Evolutionary conservation across 495 filamentous ascomycete genomes (phyloP), one percentile per base, ranked within the genome.

Genomic region (Talaromyces wortmannii): DNA sequence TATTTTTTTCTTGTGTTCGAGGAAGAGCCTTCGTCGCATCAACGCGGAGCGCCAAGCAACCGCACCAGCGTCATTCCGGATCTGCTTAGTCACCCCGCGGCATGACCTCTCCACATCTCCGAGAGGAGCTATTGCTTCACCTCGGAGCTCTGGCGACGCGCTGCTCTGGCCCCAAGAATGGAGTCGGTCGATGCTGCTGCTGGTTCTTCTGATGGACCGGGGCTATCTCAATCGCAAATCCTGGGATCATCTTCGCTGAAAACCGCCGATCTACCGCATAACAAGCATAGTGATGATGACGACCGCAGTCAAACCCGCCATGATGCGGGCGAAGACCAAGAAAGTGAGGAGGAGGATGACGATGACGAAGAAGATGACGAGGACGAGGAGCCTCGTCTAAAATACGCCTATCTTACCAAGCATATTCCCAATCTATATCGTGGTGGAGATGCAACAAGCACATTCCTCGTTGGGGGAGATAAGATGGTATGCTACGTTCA

Each of bases 401-500:
- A 98, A 72, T 96, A 96, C 69, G 85, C 85, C 30, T 83, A 88
- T 53, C 69, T 97, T 55, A 97, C 94, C 12, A 85, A 83, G 49
- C 84, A 86, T 57, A 69, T 97, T 55, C 83, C 79, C 13, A 71
- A 87, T 5, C 83, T 96, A 48, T 98, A 97, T 74, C 84, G 90
- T 50, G 95, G 95, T 73, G 91, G 90, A 54, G 94, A 98, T 78
- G 88, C 90, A 56, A 95, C 92, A 33, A 96, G 92, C 70, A 75
- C 89, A 7, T 95, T 92, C 62, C 72, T 94, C 31, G 89, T 94
- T 48, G 88, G 88, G 17, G 92, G 91, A 29, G 94, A 97, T 75
- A 97, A 96, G 74, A 96, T 97, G 91, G 90, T 92, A 76, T 57
- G 79, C 47, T 50, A 18, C 29, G 42, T 52, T 36, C 18, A 43